Evolutionary conservation across 2,329 filamentous ascomycete species (phyloP).

Genomic region (Apiospora saccharicola): DNA sequence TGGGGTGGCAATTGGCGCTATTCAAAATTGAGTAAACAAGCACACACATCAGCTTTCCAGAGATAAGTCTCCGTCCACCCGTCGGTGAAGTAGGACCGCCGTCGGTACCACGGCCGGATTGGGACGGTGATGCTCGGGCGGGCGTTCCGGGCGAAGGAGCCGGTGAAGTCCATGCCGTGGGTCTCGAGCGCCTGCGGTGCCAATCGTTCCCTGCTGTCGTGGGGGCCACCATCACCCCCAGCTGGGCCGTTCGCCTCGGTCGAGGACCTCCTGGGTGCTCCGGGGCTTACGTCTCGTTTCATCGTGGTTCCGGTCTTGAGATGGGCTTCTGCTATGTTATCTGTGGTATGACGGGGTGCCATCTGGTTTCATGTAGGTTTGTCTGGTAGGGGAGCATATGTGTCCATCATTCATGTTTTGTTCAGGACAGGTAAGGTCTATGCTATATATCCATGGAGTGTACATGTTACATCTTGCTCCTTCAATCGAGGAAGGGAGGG

Average conservation of each 20-base stretch:
- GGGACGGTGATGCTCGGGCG: not conserved
- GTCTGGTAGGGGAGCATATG: not conserved
- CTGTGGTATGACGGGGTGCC: not conserved
- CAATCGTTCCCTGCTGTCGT: not conserved
- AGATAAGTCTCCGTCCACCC: not conserved
- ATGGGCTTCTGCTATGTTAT: not conserved
- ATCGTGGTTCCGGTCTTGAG: not conserved
- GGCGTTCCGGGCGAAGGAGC: not conserved
- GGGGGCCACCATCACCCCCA: no score
- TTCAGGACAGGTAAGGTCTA: not conserved
- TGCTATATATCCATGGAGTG: not conserved
- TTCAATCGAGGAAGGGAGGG: not conserved
- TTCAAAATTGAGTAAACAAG: not conserved
- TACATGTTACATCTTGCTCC: not conserved
- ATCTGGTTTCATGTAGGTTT: not conserved
- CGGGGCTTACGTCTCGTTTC: not conserved
- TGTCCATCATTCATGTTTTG: not conserved
- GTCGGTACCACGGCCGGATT: not conserved
- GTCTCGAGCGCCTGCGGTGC: not conserved
- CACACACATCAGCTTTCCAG: not conserved
- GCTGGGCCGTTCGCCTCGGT: not conserved
- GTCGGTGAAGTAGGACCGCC: not conserved
- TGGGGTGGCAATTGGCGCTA: not conserved
- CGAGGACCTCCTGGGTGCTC: not conserved
- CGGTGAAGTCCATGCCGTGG: slow-evolving; percentile 2